Evolutionary conservation across 768 basidiomycete genomes (phyloP), one percentile per base, ranked within the genome.

Genomic region (Suillus occidentalis): DNA sequence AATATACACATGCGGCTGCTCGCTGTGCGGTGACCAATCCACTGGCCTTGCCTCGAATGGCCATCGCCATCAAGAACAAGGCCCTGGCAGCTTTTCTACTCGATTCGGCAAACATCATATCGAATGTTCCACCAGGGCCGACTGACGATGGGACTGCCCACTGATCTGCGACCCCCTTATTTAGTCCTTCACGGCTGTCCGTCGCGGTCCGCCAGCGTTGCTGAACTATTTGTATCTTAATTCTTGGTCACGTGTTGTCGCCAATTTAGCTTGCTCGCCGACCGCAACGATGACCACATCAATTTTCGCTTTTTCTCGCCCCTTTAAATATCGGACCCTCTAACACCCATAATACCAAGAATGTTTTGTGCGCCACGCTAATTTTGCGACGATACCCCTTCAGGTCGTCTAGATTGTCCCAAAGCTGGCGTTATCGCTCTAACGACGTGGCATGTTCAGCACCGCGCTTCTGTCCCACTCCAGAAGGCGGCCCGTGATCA

Each of bases 201-300:
- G 61, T 69, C 63, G 22, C 28, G 62, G 50, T 55, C 62, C 39
- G 63, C 65, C 61, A 52, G 25, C 49, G 53, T 49, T 63, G 62
- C 22, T 52, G 61, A 62, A 20, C 1, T 42, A 18, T 25, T 18
- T 74, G 60, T 74, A 74, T 74, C 64, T 63, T 12, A 64, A 18
- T 22, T 37, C 61, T 42, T 18, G 39, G 6, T 62, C 58, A 60
- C 50, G 64, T 63, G 58, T 20, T 63, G 14, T 42, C 42, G 22
- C 25, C 34, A 36, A 63, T 43, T 61, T 42, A 40, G 61, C 52
- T 55, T 65, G 22, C 69, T 72, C 72, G 40, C 61, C 45, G 72
- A 60, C 71, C 20, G 25, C 25, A 57, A 75, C 72, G 72, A 71
- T 3, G 72, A 74, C 65, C 70, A 70, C 65, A 14, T 34, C 43